These are phyloP conservation scores for Pelargonium myrrhifolium DNA, from an alignment of 441 rosid genomes.

Conservation along the genomic window DNA sequence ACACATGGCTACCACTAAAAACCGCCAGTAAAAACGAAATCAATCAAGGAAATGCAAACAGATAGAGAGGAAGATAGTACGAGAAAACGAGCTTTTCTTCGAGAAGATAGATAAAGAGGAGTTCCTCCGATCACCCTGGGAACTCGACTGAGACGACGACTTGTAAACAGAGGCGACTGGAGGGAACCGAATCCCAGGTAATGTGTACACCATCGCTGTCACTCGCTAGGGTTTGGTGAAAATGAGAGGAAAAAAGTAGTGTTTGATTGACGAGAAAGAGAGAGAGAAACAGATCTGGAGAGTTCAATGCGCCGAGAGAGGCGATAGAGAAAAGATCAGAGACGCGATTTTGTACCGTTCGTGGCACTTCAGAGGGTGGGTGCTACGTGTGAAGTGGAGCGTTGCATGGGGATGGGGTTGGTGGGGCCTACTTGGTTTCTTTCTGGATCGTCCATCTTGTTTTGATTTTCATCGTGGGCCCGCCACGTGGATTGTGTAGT, in stretches of 20 bases:
- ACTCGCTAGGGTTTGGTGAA: background rate
- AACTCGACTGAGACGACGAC: constrained; percentile 21
- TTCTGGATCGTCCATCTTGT: constrained; percentile 19
- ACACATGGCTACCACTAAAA: background rate
- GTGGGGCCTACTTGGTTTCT: constrained; percentile 16
- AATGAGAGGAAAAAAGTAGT: background rate
- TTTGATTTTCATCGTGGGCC: background rate
- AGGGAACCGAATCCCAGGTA: constrained; percentile 49
- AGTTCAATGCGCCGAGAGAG: constrained; percentile 18
- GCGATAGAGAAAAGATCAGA: constrained; percentile 12
- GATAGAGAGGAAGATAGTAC: constrained; percentile 28
- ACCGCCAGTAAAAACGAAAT: background rate
- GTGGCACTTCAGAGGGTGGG: constrained; percentile 5
- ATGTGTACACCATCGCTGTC: constrained; percentile 42
- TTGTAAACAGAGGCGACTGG: constrained; percentile 31
- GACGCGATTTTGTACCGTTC: constrained; percentile 1
- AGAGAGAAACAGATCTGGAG: constrained; percentile 2
- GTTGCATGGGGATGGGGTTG: constrained; percentile 15
- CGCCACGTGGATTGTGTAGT: background rate
- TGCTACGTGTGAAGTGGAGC: constrained; percentile 26
- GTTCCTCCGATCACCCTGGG: constrained; percentile 42
- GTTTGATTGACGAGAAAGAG: background rate
- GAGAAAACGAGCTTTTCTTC: constrained; percentile 42
- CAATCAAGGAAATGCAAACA: background rate
- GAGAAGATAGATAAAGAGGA: constrained; percentile 31